phyloP scores from a whole-genome alignment of 129 eudicot genomes.

The Heracleum sosnowskyi region DNA sequence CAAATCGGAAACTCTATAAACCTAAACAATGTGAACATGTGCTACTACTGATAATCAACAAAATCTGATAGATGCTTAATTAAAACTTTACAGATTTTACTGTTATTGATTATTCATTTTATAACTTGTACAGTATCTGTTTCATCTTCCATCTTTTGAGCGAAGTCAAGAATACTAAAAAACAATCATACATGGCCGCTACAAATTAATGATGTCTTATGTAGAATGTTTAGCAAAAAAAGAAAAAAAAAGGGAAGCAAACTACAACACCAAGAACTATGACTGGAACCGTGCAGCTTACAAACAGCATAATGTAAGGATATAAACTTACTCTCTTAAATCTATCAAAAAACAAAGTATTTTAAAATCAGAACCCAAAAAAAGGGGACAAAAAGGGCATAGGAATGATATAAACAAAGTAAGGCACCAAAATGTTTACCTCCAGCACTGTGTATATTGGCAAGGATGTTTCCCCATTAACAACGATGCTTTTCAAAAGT shows the following conservation, averaged over 20 bases:
- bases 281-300: neutral
- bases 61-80: neutral
- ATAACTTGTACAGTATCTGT: neutral
- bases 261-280: neutral
- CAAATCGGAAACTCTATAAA: conserved; percentile 65
- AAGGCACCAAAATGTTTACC: conserved; percentile 24
- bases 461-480: conserved; percentile 47
- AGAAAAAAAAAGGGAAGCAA: neutral
- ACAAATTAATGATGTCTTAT: neutral
- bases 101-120: neutral
- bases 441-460: conserved; percentile 62
- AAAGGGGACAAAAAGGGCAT: neutral
- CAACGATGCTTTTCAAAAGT: conserved; percentile 59
- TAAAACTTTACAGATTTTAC: neutral
- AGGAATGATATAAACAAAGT: neutral
- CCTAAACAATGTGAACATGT: conserved; percentile 23
- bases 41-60: neutral
- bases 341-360: neutral
- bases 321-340: neutral
- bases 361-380: neutral
- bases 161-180: neutral
- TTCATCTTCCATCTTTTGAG: neutral
- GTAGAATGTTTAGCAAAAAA: neutral
- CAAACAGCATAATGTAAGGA: neutral
- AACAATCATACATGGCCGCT: neutral